Evolutionary conservation across 257 asterid genomes (phyloP).

Genomic region (Rubia yunnanensis): DNA sequence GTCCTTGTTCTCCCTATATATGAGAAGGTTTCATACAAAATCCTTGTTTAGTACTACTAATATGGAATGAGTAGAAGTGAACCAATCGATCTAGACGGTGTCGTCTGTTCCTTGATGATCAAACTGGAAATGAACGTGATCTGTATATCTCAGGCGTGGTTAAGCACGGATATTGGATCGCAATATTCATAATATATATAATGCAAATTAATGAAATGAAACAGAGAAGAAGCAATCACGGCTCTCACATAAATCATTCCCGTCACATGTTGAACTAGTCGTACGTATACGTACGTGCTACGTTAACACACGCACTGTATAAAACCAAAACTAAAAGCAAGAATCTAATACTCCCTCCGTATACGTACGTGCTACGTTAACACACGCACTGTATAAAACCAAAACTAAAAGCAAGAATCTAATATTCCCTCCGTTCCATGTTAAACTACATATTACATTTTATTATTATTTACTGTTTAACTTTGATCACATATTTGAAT

Average conservation of each 20-base stretch:
- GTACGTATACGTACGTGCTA: constrained; percentile 5
- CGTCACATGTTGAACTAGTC: constrained; percentile 7
- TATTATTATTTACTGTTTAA: no score
- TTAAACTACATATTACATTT: no score
- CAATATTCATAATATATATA: neutral
- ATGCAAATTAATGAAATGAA: neutral
- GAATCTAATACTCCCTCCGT: constrained; percentile 14
- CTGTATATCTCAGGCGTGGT: neutral
- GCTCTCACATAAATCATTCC: constrained; percentile 18
- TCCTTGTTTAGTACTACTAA: no score
- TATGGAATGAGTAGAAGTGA: no score
- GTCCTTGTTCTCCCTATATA: no score
- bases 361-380: constrained; percentile 10
- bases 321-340: constrained; percentile 10
- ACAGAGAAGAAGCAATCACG: neutral
- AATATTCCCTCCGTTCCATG: no score
- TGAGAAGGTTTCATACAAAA: no score
- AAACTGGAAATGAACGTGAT: neutral
- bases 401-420: constrained; percentile 18
- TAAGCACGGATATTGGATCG: neutral
- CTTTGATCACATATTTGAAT: no score
- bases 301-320: neutral
- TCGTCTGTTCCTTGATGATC: neutral
- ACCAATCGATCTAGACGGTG: no score
- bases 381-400: neutral